Evolutionary conservation across 228 moss, liverwort and hornwort genomes (phyloP), one percentile per base, ranked within the genome.

Genomic region (Sphagnum fallax): DNA sequence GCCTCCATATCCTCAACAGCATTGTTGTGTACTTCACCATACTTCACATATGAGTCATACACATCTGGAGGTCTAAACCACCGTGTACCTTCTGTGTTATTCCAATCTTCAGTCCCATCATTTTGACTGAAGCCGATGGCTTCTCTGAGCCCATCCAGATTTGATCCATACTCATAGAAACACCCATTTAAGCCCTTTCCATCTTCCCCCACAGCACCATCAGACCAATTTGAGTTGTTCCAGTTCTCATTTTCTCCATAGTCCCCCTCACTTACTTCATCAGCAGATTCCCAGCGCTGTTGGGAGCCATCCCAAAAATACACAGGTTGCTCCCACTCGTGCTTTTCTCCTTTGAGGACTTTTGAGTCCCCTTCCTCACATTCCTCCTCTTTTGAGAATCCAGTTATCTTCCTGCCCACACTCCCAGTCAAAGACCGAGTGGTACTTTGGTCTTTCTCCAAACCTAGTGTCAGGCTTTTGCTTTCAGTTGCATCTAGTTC

Each of bases 31-130:
- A 77, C 83, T 61, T 80, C 71, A 65, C 82, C 86, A 32, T 32
- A 32, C 2, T 32, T 32, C 79, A 95, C 88, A 72, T 92, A 92
- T 10, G 89, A 90, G 70, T 90, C 82, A 61, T 75, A 87, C 74
- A 92, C 82, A 66, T 92, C 80, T 49, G 92, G 92, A 71, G 89
- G 80, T 77, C 90, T 82, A 67, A 83, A 95, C 95, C 95, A 95
- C 59, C 89, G 79, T 16, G 92, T 92, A 65, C 71, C 76, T 66
- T 79, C 71, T 6, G 51, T 71, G 49, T 81, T 77, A 47, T 68
- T 65, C 48, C 63, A 49, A 48, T 74, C 63, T 8, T 55, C 55
- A 55, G 55, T 55, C 9, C 4, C 55, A 12, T 55, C 55, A 55
- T 55, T 8, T 12, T 55, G 9, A 55, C 55, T 55, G 9, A 8